Base-by-base conservation (phyloP, 331 rosid species). In the Acacia pycnantha region DNA sequence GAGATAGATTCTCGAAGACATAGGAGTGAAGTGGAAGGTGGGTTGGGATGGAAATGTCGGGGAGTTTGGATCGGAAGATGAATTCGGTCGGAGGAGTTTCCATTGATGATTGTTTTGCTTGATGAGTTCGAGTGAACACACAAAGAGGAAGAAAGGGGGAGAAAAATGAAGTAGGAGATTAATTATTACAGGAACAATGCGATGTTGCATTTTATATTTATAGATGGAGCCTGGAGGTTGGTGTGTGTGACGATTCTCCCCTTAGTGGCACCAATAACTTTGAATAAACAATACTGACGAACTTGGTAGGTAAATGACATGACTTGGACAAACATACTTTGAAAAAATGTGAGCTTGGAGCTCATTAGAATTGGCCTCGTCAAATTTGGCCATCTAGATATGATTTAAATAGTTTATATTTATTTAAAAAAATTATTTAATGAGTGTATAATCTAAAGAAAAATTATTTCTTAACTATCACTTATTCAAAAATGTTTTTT, bases 31-130 rank as follows among this genome's bases (percentile, higher is more conserved):
- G 73, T 0, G 97, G 97, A 29, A 94, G 97, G 82, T 91, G 95
- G 56, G 86, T 86, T 7, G 98, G 97, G 73, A 94, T 94, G 88
- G 87, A 77, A 59, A 94, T 94, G 82, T 91, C 94, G 0, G 97
- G 97, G 71, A 94, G 97, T 29, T 90, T 93, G 0, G 98, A 94
- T 2, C 89, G 89, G 97, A 94, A 93, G 77, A 93, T 91, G 91
- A 91, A 86, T 11, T 94, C 90, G 4, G 35, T 24, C 1, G 86
- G 74, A 18, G 76, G 46, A n/a, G 70, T 15, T 35, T 65, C 84
- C 84, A 81, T 73, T 22, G 54, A 40, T 8, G 9, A 11, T 21
- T 37, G 29, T 1, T 51, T 16, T 15, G 0, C 1, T 48, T 3
- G 54, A 18, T 66, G 4, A 68, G 16, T 21, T 66, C 21, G 50